Conservation (phyloP, 2,329 filamentous ascomycete species). For the Penicillium sp. region DNA sequence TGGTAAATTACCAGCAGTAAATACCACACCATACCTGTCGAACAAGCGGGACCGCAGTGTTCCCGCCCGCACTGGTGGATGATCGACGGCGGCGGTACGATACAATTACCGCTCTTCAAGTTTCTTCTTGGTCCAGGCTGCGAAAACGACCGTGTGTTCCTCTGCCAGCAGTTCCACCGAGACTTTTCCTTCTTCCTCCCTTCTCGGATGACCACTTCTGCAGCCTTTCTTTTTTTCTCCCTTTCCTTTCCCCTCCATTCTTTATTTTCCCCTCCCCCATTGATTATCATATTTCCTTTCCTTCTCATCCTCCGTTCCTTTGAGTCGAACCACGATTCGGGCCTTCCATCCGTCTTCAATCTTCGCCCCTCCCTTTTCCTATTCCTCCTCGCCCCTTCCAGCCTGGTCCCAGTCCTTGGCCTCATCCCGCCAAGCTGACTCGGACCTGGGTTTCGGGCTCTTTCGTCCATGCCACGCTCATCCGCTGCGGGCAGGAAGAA, state of each 20-base stretch:
- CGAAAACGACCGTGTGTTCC: background rate
- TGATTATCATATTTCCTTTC: constrained; percentile 3
- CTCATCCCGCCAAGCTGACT: constrained; percentile 45
- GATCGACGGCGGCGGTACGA: constrained; percentile 13
- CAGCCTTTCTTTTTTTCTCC: constrained; percentile 5
- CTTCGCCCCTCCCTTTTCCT: constrained; percentile 16
- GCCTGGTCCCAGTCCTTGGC: constrained; percentile 44
- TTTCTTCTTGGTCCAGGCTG: constrained; percentile 14
- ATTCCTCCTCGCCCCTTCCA: constrained; percentile 19
- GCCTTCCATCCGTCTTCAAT: constrained; percentile 8
- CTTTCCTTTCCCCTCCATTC: constrained; percentile 1
- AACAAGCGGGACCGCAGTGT: constrained; percentile 11
- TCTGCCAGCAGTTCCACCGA: constrained; percentile 7
- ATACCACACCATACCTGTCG: background rate
- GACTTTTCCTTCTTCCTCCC: constrained; percentile 18
- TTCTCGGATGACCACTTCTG: constrained; percentile 12
- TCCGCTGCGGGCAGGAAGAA: constrained; percentile 48
- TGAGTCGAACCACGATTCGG: constrained; percentile 6
- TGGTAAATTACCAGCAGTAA: background rate
- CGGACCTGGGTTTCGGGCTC: constrained; percentile 38
- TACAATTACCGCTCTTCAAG: constrained; percentile 8
- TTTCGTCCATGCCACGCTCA: constrained; percentile 47
- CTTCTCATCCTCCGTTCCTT: constrained; percentile 6
- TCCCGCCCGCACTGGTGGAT: constrained; percentile 1
- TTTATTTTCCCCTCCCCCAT: constrained; percentile 3